phyloP scores from a whole-genome alignment of 2,329 filamentous ascomycete genomes.

The Trichoderma sp. region DNA sequence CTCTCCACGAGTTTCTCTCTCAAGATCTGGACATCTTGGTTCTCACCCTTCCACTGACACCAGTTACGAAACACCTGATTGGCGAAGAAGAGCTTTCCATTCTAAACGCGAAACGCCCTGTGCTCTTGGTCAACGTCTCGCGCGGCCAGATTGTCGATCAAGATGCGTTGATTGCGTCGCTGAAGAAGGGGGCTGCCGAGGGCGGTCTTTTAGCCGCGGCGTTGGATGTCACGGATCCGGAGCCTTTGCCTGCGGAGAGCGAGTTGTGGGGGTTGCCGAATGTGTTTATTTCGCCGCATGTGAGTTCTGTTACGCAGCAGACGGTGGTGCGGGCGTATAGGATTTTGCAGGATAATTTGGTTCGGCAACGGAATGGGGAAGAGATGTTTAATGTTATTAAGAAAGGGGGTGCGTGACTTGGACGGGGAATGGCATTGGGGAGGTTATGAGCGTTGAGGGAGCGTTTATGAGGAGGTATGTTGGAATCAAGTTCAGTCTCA shows the following conservation, averaged over 20 bases:
- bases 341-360: neutral
- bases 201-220: neutral
- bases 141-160: neutral
- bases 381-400: neutral
- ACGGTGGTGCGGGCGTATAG: neutral
- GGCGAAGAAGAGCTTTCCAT: neutral
- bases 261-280: constrained; percentile 5
- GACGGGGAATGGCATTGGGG: neutral
- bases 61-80: neutral
- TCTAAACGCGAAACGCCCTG: neutral
- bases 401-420: neutral
- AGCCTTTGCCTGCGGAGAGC: constrained; percentile 1
- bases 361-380: neutral
- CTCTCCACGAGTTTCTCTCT: neutral
- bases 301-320: neutral
- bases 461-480: neutral
- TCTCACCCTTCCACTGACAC: neutral
- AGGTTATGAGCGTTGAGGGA: neutral
- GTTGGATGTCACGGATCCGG: constrained; percentile 1
- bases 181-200: neutral
- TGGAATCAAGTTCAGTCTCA: neutral
- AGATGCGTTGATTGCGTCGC: neutral
- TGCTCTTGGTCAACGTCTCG: neutral
- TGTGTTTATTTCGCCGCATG: constrained; percentile 3
- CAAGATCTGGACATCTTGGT: neutral